phyloP scores from a whole-genome alignment of 768 basidiomycete species.

The Sporobolomyces roseus region DNA sequence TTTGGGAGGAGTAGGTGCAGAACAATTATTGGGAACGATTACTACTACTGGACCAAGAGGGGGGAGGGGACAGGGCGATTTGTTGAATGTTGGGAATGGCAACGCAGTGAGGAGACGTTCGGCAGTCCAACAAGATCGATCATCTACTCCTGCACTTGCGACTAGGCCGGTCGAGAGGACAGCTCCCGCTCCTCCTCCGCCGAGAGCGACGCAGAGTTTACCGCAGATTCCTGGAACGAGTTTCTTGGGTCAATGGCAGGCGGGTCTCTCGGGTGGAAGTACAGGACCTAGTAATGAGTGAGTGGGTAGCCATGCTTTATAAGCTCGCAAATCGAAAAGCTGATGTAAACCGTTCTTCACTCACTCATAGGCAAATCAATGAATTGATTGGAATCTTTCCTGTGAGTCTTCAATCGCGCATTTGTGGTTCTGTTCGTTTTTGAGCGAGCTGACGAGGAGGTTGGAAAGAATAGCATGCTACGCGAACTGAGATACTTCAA shows the following conservation, averaged over 20 bases:
- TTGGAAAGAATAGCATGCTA: conserved; percentile 30
- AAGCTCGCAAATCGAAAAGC: no score
- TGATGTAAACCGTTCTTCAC: no score
- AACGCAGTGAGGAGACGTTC: conserved; percentile 8
- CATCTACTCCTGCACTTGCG: no score
- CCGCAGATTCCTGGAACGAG: conserved; percentile 18
- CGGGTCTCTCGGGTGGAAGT: conserved; percentile 18
- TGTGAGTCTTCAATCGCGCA: not conserved
- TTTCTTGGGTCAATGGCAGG: conserved; percentile 33
- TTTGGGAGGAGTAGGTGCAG: not conserved
- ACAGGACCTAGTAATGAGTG: conserved; percentile 3
- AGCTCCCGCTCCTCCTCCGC: not conserved
- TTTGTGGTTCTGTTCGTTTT: not conserved
- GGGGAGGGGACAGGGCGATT: not conserved
- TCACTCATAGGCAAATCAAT: conserved; percentile 30
- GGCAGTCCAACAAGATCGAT: conserved; percentile 1
- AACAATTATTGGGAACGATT: not conserved
- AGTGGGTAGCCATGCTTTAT: no score
- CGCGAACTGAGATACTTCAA: conserved; percentile 11
- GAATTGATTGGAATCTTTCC: conserved; percentile 29
- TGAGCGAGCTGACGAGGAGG: no score
- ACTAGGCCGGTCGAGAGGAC: not conserved
- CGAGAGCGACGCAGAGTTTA: not conserved
- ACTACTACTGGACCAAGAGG: not conserved
- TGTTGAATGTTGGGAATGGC: not conserved